Evolutionary conservation across 2,329 filamentous ascomycete species (phyloP).

Genomic region (Phoma herbarum): DNA sequence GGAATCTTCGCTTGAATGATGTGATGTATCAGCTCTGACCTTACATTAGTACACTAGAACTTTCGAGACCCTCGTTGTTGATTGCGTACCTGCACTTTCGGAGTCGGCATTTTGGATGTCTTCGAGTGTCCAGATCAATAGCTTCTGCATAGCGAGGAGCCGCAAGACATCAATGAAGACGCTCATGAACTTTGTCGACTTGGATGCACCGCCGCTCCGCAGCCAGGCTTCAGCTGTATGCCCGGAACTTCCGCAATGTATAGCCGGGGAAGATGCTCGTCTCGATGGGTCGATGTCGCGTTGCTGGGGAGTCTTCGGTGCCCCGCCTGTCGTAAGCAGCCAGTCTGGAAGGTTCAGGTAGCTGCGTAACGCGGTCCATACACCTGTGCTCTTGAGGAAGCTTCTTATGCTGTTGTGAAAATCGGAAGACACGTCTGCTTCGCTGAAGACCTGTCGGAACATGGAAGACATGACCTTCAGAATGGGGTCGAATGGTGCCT

Average conservation of each 20-base stretch:
- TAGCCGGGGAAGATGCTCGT: constrained; percentile 45
- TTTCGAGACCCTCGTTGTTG: not conserved
- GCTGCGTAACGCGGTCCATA: constrained; percentile 65
- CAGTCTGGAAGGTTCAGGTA: constrained; percentile 75
- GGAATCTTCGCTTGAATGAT: constrained; percentile 81
- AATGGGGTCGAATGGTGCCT: constrained; percentile 69
- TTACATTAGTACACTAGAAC: not conserved
- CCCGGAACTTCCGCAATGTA: constrained; percentile 49
- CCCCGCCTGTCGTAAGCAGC: constrained; percentile 49
- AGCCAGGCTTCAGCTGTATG: constrained; percentile 58
- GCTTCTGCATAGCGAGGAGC: constrained; percentile 81
- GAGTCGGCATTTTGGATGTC: constrained; percentile 91
- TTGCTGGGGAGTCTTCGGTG: constrained; percentile 37
- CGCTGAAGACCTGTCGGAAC: constrained; percentile 71
- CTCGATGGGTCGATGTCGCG: constrained; percentile 33
- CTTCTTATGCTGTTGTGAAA: constrained; percentile 67
- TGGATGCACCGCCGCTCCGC: constrained; percentile 55
- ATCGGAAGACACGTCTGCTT: constrained; percentile 67
- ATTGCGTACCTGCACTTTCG: constrained; percentile 68
- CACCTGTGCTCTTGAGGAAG: constrained; percentile 60
- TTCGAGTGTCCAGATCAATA: constrained; percentile 88
- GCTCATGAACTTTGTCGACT: constrained; percentile 79
- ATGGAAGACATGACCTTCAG: constrained; percentile 68
- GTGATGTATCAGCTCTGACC: constrained; percentile 75
- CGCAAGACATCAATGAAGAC: constrained; percentile 87